Conservation (phyloP, 2,329 filamentous ascomycete species). For the Daldinia eschscholtzii region DNA sequence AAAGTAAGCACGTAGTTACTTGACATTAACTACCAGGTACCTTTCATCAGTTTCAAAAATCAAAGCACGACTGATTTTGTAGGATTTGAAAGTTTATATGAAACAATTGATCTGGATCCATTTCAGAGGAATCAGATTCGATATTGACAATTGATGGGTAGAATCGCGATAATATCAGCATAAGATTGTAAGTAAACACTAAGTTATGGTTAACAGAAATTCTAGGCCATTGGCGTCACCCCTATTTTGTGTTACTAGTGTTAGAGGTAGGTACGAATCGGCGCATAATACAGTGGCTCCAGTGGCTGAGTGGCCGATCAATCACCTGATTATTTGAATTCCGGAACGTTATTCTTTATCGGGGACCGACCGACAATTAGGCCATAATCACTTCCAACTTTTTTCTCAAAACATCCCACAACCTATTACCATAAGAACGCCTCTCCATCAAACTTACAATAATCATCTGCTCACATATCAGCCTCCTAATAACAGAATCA, state of each 20-base stretch:
- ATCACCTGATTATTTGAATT: constrained; percentile 17
- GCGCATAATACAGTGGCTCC: no score
- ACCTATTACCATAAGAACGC: neutral
- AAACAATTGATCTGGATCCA: neutral
- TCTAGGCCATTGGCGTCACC: constrained; percentile 3
- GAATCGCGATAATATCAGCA: neutral
- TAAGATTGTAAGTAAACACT: neutral
- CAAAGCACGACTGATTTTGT: neutral
- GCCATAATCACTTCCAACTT: neutral
- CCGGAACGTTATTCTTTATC: constrained; percentile 4
- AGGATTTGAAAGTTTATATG: neutral
- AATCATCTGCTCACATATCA: constrained; percentile 1
- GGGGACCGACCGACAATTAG: constrained; percentile 6
- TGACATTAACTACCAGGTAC: neutral
- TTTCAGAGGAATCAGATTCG: neutral
- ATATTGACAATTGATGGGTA: neutral
- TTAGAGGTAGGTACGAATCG: no score
- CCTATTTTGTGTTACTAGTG: neutral
- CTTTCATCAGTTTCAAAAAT: neutral
- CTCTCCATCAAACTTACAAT: constrained; percentile 11
- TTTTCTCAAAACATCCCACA: constrained; percentile 6
- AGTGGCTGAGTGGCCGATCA: constrained; percentile 3
- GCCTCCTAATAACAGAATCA: constrained; percentile 2
- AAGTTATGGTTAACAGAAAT: neutral
- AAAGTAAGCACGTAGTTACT: no score